Evolutionary conservation across 495 filamentous ascomycete genomes (phyloP), one percentile per base, ranked within the genome.

Genomic region (Acidiella bohemica): DNA sequence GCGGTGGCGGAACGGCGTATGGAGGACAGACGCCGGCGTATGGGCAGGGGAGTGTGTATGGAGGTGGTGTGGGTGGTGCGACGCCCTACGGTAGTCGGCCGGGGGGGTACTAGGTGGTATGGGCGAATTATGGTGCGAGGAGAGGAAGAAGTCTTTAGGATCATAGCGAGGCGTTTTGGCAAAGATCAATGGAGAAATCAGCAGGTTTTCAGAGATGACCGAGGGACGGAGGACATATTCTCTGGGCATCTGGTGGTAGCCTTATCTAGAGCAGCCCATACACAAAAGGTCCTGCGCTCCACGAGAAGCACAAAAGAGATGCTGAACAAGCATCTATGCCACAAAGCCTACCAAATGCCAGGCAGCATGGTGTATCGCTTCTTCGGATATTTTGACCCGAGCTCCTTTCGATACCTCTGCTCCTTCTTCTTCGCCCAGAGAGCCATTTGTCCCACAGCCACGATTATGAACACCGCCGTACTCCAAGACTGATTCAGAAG

Each of bases 381-480:
- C 66, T 75, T 79, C 73, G 81, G 81, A 60, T 97, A 97, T 59
- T 75, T 78, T 47, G 81, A 78, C 32, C 78, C 79, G 59, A 95
- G 94, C 58, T 93, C 83, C 60, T 80, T 78, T 41, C 90, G 73
- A 59, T 92, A 87, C 39, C 79, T 75, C 56, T 63, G 70, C 73
- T 97, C 90, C 72, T 94, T 95, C 74, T 86, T 92, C 61, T 67
- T 67, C 8, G 80, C 92, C 90, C 90, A 97, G 36, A 58, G 55
- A 35, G 68, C 69, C 90, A 97, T 96, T 65, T 81, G 80, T 34
- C 59, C 61, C 5, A 65, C 67, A 14, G 80, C 81, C 21, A 80
- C 65, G 20, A 63, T 53, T 32, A 77, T 67, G 56, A 95, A 96
- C 16, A 92, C 32, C 7, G 75, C 59, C 0, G 82, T 77, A 40